Conservation (phyloP, 768 basidiomycete species). For the Floccularia luteovirens region DNA sequence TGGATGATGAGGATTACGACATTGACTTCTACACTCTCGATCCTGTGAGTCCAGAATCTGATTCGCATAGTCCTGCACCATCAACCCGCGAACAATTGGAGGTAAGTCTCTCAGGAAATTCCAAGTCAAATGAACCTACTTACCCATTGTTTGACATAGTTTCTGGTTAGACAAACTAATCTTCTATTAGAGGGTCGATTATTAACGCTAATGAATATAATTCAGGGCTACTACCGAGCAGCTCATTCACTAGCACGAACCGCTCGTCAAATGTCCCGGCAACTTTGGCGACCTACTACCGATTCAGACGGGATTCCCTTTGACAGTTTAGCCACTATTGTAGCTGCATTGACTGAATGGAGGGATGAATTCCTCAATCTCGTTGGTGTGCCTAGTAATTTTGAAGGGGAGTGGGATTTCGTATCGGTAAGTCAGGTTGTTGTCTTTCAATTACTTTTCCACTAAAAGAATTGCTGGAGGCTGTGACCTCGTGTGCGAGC, state of each 20-base stretch:
- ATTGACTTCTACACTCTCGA: slow-evolving; percentile 82
- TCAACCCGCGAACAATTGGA: slow-evolving; percentile 77
- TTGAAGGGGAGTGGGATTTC: slow-evolving; percentile 87
- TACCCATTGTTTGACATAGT: slow-evolving; percentile 39
- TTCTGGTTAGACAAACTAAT: slow-evolving; percentile 45
- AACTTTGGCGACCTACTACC: slow-evolving; percentile 73
- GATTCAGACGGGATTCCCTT: slow-evolving; percentile 74
- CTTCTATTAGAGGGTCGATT: slow-evolving; percentile 4
- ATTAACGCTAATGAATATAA: slow-evolving; percentile 10
- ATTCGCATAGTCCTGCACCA: slow-evolving; percentile 36
- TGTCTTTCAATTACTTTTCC: slow-evolving; percentile 2
- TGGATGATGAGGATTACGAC: slow-evolving; percentile 88
- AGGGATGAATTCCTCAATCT: slow-evolving; percentile 63
- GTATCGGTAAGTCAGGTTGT: slow-evolving; percentile 38
- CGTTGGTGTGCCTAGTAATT: slow-evolving; percentile 84
- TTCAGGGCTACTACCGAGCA: slow-evolving; percentile 77
- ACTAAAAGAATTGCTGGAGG: slow-evolving; percentile 18
- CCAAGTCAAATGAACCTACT: slow-evolving; percentile 1
- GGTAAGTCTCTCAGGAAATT: slow-evolving; percentile 29
- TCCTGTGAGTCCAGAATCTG: slow-evolving; percentile 43
- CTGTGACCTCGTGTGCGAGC: slow-evolving; percentile 59
- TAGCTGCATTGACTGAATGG: slow-evolving; percentile 60
- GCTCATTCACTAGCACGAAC: slow-evolving; percentile 80
- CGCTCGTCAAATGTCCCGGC: slow-evolving; percentile 73
- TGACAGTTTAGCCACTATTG: slow-evolving; percentile 50